Evolutionary conservation across 768 basidiomycete genomes (phyloP), one percentile per base, ranked within the genome.

Genomic region (Rhodosporidiobolus odoratus): DNA sequence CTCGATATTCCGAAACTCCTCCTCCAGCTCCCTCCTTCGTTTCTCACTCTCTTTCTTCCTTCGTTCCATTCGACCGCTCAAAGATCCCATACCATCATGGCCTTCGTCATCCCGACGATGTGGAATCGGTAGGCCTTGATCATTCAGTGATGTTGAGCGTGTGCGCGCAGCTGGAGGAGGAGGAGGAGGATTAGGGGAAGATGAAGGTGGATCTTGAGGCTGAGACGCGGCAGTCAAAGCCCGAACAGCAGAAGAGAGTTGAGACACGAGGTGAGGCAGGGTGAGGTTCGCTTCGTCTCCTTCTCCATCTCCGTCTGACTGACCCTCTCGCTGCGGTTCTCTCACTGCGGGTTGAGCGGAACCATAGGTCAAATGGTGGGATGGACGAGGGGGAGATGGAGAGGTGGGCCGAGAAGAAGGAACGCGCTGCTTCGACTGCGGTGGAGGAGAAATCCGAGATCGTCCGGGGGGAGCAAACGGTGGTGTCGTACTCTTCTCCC

Each of bases 1-100:
- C 48, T 72, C 66, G 7, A 72, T 47, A 43, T 48, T 30, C 4
- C 45, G 13, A 52, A 72, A 19, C 58, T 72, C 66, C 1, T 32
- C n/a, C 59, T 72, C 66, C 23, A 68, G 38, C 16, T 17, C 63
- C 35, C 13, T 35, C 54, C 66, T n/a, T 13, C 63, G 23, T 25
- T 30, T 19, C 3, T 48, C 71, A n/a, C 62, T 65, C 41, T 60
- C 66, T 25, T 56, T 41, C 58, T 56, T 68, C 45, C 71, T 4
- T 27, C 40, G 45, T n/a, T 37, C 45, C 21, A 72, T 17, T 23
- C 43, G 58, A 4, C 38, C 13, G 4, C 27, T 21, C 23, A 68
- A n/a, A n/a, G n/a, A n/a, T n/a, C n/a, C 35, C 35, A 4, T 53
- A 10, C 1, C n/a, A n/a, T n/a, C n/a, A n/a, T n/a, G n/a, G n/a